Base-by-base conservation (phyloP, 2,329 filamentous ascomycete species). In the Botryosphaeria dothidea region DNA sequence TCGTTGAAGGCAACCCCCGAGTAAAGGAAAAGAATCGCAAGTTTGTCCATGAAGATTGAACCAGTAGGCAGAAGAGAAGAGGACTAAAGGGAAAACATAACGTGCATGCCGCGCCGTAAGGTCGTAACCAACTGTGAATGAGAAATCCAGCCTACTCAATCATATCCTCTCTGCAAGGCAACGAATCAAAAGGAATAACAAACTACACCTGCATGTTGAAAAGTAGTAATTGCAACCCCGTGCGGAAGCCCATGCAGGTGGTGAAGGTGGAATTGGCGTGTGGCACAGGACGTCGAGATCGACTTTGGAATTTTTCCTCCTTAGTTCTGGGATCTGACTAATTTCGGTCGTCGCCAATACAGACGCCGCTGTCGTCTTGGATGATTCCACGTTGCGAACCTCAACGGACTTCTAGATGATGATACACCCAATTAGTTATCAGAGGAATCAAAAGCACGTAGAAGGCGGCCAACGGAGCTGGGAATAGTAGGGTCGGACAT, bases 51-150 rank as follows among this genome's bases (percentile, higher is more conserved):
- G 29, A 57, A 27, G 36, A 46, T 31, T n/a, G 43, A 46, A 61
- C 27, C 43, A 48, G 31, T 41, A 38, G 23, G 27, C 23, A 25
- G 19, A 11, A 27, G 36, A 51, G 58, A 62, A 51, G n/a, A 45
- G 57, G 36, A 49, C 3, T 9, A 49, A 49, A 62, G 15, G 21
- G 25, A 29, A 62, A 51, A 49, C 43, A 51, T 62, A 62, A 62
- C 58, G 45, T 62, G 46, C 58, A 62, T 62, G 58, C 45, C 58
- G 45, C 45, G 58, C 58, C 58, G n/a, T 62, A 34, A 62, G 58
- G 58, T 62, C 58, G 29, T 62, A 62, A 62, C 41, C 43, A 60
- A 46, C 43, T 45, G 54, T 23, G 19, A 23, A 21, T 48, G 41
- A 41, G 45, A 38, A 57, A 62, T 19, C 43, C 29, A 62, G 41